A percentile compares a stretch with the other conserved stretches of the same genome.
Evolutionary conservation across 176 grass and related monocot genomes (phyloP).

Genomic region (Phragmites australis): DNA sequence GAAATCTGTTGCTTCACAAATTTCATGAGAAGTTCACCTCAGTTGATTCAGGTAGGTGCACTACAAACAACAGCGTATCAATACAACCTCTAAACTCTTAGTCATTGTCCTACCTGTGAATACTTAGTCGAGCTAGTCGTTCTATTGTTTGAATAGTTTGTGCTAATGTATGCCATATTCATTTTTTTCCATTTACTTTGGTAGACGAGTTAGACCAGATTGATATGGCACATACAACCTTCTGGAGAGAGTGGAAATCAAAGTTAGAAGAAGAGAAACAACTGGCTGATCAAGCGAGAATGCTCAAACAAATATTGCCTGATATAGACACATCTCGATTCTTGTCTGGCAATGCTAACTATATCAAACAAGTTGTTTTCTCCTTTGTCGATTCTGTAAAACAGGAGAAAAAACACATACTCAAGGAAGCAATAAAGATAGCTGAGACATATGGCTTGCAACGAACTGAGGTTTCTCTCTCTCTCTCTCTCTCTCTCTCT

Average conservation of each 20-base stretch:
- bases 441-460: conserved; percentile 84
- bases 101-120: conserved; percentile 16
- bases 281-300: conserved; percentile 78
- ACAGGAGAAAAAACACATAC: conserved; percentile 77
- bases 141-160: conserved; percentile 17
- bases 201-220: conserved; percentile 77
- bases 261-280: conserved; percentile 91
- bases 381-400: conserved; percentile 75
- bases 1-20: conserved; percentile 77
- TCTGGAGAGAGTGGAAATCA: conserved; percentile 92
- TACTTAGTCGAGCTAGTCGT: not conserved
- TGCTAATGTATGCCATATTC: conserved; percentile 28
- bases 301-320: conserved; percentile 78
- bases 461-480: conserved; percentile 68
- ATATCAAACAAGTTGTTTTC: conserved; percentile 74
- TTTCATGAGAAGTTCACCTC: conserved; percentile 81
- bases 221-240: conserved; percentile 69
- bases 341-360: conserved; percentile 70
- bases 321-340: conserved; percentile 69
- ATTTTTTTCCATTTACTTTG: conserved; percentile 44
- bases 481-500: not conserved
- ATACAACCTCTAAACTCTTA: conserved; percentile 5
- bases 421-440: conserved; percentile 82
- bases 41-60: conserved; percentile 66
- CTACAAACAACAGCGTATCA: conserved; percentile 22